Evolutionary conservation across 176 grass and related monocot species (phyloP).

Genomic region (Musa itinerans): DNA sequence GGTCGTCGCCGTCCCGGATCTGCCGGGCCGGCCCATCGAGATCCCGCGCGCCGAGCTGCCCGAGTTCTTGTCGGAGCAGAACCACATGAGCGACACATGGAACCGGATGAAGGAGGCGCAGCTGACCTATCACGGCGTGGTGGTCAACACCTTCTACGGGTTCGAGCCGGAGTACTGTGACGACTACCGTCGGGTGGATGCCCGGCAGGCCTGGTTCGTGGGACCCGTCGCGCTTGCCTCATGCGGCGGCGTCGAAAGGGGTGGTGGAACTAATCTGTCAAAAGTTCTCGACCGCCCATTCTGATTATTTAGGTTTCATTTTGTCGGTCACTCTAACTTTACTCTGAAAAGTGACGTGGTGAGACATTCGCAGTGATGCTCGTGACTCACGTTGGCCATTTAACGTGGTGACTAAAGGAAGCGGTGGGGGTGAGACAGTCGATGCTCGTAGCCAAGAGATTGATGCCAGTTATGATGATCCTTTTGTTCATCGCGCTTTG

Average conservation of each 20-base stretch:
- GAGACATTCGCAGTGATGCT: no score
- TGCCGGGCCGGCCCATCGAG: slow-evolving; percentile 41
- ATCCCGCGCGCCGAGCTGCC: slow-evolving; percentile 72
- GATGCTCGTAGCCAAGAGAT: no score
- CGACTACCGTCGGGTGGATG: slow-evolving; percentile 42
- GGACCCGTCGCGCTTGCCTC: slow-evolving; percentile 37
- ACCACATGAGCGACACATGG: slow-evolving; percentile 46
- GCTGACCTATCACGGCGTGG: slow-evolving; percentile 41
- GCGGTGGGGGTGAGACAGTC: no score
- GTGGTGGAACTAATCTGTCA: slow-evolving; percentile 1
- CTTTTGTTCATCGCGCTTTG: no score
- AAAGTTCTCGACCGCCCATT: no score
- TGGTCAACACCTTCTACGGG: slow-evolving; percentile 65
- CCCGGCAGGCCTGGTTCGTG: slow-evolving; percentile 58
- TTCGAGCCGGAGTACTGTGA: slow-evolving; percentile 65
- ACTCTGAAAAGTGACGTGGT: no score
- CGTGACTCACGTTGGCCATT: no score
- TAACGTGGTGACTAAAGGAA: no score
- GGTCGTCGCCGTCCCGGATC: slow-evolving; percentile 28
- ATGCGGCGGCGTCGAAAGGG: not conserved
- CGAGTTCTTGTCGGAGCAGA: slow-evolving; percentile 35
- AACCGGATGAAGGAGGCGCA: slow-evolving; percentile 38
- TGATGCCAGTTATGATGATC: no score
- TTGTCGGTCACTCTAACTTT: no score
- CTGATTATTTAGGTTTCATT: no score